Percentiles rank a stretch among this genome's conserved stretches.
These are phyloP conservation scores for Hyaloperonospora arabidopsidis DNA, from an alignment of 352 stramenopile species.

Conservation along the genomic window DNA sequence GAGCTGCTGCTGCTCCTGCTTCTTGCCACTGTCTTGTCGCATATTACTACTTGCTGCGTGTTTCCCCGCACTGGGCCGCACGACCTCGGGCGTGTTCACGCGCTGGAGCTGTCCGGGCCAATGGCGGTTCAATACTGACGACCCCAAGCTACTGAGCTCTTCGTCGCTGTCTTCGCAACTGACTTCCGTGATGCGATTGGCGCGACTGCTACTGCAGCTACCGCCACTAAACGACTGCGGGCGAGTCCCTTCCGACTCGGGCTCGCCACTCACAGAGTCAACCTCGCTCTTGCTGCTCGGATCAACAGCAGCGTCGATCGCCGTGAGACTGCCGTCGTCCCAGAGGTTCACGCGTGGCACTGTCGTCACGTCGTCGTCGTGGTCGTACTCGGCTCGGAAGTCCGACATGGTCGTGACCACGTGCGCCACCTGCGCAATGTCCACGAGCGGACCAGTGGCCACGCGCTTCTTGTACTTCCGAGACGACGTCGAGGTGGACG, in stretches of 20 bases:
- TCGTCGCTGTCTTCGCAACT: conserved; percentile 42
- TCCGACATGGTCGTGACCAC: conserved; percentile 57
- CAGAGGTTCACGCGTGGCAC: conserved; percentile 45
- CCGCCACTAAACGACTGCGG: no score
- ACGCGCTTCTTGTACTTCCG: conserved; percentile 33
- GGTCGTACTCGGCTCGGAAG: conserved; percentile 62
- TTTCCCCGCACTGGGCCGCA: conserved; percentile 21
- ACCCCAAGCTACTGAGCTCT: conserved; percentile 19
- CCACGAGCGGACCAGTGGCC: conserved; percentile 34
- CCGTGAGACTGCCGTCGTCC: conserved; percentile 29
- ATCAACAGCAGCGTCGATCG: conserved; percentile 20
- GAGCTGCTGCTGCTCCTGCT: conserved; percentile 24
- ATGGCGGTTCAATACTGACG: conserved; percentile 8
- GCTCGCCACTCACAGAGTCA: no score
- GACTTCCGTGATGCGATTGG: conserved; percentile 35
- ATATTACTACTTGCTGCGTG: background rate
- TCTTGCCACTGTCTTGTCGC: conserved; percentile 9
- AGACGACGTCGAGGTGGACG: conserved; percentile 15
- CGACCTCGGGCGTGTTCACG: conserved; percentile 26
- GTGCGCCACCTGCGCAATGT: conserved; percentile 69
- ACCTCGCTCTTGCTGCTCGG: background rate
- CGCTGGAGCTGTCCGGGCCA: conserved; percentile 26
- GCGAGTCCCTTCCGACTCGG: no score
- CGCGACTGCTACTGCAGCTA: conserved; percentile 33
- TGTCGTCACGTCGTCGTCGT: conserved; percentile 20